Base-by-base conservation (phyloP, 345 rosid genomes). In the Populus tremula region DNA sequence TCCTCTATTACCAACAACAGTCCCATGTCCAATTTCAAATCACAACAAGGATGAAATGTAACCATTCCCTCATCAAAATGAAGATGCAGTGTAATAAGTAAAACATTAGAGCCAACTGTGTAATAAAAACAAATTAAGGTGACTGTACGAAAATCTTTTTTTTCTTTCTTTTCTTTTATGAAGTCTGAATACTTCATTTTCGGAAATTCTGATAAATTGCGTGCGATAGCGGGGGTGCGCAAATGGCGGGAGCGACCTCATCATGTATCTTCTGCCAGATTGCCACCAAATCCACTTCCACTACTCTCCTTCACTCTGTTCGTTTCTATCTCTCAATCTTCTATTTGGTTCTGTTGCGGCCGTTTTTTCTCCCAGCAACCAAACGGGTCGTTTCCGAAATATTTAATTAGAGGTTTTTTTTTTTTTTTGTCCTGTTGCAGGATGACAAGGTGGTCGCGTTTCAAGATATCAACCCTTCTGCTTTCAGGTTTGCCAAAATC, bases 381-480 rank as follows among this genome's bases (percentile, higher is more conserved):
- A 45, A 80, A 78, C 70, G 74, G 62, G 21, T 31, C 54, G 1
- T 73, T 63, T 64, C 33, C 25, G 14, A 13, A 8, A 53, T 31
- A 65, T 74, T 27, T 27, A 20, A n/a, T 54, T 54, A 8, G 47
- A 68, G 39, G 43, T 65, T 18, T 76, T 77, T 67, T 35, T 67
- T 50, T 65, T 18, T 78, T 76, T 65, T 33, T 35, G 23, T 4
- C 56, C 36, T 62, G 67, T 53, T 74, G 83, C 88, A 93, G 98
- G 97, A 95, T 79, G 91, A 90, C 16, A 93, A 86, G 78, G 94
- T 93, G 69, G 79, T 92, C 53, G 97, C 98, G 27, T 93, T 95
- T 85, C 91, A 87, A 77, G 98, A 95, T 73, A 89, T 95, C 81
- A 92, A 84, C 47, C 98, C 97, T 25, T 81, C 98, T 6, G 93